A percentile compares a stretch with the other conserved stretches of the same genome.
Conservation (phyloP, 352 stramenopile genomes). For the Phytophthora kernoviae region DNA sequence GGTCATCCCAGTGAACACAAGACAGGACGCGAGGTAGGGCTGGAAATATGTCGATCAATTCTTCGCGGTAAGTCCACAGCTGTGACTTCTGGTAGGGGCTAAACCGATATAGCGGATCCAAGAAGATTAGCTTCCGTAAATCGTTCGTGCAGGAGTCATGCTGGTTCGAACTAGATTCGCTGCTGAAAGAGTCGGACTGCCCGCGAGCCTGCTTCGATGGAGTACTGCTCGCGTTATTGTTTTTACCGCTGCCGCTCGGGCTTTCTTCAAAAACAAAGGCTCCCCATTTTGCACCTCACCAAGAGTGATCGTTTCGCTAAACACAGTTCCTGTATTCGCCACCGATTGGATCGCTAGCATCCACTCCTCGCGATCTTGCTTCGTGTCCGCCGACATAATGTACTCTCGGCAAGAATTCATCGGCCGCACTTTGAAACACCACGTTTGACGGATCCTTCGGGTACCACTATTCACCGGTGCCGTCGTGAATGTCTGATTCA, state of each 20-base stretch:
- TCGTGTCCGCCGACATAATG: constrained; percentile 80
- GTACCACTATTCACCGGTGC: constrained; percentile 87
- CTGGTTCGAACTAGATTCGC: constrained; percentile 53
- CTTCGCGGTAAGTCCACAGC: constrained; percentile 76
- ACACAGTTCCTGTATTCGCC: constrained; percentile 14
- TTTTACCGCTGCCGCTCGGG: constrained; percentile 43
- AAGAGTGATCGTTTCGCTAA: constrained; percentile 27
- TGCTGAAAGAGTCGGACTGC: constrained; percentile 54
- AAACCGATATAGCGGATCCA: constrained; percentile 77
- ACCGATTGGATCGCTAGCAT: constrained; percentile 84
- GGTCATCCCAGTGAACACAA: constrained; percentile 79
- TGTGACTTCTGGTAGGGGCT: constrained; percentile 78
- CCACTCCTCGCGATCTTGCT: constrained; percentile 85
- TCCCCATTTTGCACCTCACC: constrained; percentile 23
- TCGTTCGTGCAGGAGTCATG: constrained; percentile 58
- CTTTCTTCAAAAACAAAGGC: constrained; percentile 31
- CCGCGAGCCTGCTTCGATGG: constrained; percentile 35
- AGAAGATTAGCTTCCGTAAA: constrained; percentile 69
- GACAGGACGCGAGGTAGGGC: constrained; percentile 73
- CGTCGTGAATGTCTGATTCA: constrained; percentile 88
- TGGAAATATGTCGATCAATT: constrained; percentile 72
- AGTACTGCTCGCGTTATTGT: constrained; percentile 40
- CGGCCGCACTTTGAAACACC: constrained; percentile 84
- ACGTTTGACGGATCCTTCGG: constrained; percentile 79
- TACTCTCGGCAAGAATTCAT: constrained; percentile 82